These are phyloP conservation scores for Stemphylium vesicarium DNA, from an alignment of 2,329 filamentous ascomycete genomes.

Conservation along the genomic window DNA sequence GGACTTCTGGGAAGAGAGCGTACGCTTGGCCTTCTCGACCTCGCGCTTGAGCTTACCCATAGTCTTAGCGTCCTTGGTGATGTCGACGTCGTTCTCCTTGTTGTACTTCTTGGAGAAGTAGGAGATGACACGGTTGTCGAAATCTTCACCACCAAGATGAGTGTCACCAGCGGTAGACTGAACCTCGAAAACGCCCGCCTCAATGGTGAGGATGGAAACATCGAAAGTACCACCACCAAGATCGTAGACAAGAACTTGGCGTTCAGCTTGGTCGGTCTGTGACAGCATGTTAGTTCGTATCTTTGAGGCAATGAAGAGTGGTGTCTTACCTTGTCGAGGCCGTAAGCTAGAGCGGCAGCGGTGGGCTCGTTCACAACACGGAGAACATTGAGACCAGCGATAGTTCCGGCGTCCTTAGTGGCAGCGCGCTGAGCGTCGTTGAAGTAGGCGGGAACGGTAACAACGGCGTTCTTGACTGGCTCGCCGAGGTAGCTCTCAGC, in stretches of 20 bases:
- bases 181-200: slow-evolving; percentile 93
- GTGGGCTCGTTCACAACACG: slow-evolving; percentile 97
- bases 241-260: slow-evolving; percentile 52
- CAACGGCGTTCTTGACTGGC: slow-evolving; percentile 85
- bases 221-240: slow-evolving; percentile 53
- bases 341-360: slow-evolving; percentile 93
- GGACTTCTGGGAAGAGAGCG: slow-evolving; percentile 89
- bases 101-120: slow-evolving; percentile 97
- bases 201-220: slow-evolving; percentile 77
- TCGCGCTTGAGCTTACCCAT: slow-evolving; percentile 99
- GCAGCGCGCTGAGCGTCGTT: slow-evolving; percentile 97
- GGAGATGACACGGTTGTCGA: slow-evolving; percentile 96
- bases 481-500: slow-evolving; percentile 80
- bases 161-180: slow-evolving; percentile 95
- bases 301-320: neutral
- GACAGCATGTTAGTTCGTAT: neutral
- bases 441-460: slow-evolving; percentile 97
- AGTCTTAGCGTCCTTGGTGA: slow-evolving; percentile 93
- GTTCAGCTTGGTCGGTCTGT: slow-evolving; percentile 46
- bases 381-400: slow-evolving; percentile 92
- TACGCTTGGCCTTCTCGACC: slow-evolving; percentile 99
- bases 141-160: slow-evolving; percentile 97
- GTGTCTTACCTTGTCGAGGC: slow-evolving; percentile 59
- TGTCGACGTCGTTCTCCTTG: slow-evolving; percentile 94
- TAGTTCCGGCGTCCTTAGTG: slow-evolving; percentile 91